Evolutionary conservation across 768 basidiomycete genomes (phyloP).

Genomic region (Chalciporus pseudorubinellus): DNA sequence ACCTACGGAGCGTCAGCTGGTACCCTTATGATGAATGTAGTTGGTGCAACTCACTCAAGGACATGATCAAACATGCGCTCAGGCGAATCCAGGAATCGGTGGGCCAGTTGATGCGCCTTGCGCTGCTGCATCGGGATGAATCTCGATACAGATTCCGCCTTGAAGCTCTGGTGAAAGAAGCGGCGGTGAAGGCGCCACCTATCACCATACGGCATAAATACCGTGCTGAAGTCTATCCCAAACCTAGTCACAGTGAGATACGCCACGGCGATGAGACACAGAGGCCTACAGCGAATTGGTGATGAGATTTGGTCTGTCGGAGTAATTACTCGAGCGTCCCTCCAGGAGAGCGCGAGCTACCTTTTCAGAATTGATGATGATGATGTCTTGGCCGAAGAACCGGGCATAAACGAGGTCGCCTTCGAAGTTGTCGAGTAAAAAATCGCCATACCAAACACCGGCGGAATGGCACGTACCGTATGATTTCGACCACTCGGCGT

Average conservation of each 20-base stretch:
- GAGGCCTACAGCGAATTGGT: constrained; percentile 12
- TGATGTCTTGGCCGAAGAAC: constrained; percentile 10
- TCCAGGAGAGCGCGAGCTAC: constrained; percentile 14
- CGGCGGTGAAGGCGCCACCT: constrained; percentile 19
- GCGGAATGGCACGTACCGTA: constrained; percentile 3
- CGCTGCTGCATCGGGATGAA: constrained; percentile 17
- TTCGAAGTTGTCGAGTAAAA: neutral
- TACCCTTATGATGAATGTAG: constrained; percentile 1
- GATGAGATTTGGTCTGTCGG: constrained; percentile 15
- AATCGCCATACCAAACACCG: neutral
- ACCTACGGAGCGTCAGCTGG: constrained; percentile 1
- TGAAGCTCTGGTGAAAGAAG: constrained; percentile 22
- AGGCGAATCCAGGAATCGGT: constrained; percentile 8
- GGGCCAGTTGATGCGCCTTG: constrained; percentile 7
- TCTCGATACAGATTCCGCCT: constrained; percentile 5
- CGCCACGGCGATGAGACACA: neutral
- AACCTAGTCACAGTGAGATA: constrained; percentile 6
- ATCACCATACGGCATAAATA: constrained; percentile 15
- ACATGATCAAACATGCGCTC: constrained; percentile 7
- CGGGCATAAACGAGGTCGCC: constrained; percentile 15
- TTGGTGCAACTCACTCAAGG: constrained; percentile 11
- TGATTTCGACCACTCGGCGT: constrained; percentile 11
- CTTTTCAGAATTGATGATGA: constrained; percentile 15
- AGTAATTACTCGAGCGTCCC: constrained; percentile 19
- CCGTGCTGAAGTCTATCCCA: constrained; percentile 15